phyloP scores from a whole-genome alignment of 164 flowering plant genomes.

The Chimonanthus salicifolius region DNA sequence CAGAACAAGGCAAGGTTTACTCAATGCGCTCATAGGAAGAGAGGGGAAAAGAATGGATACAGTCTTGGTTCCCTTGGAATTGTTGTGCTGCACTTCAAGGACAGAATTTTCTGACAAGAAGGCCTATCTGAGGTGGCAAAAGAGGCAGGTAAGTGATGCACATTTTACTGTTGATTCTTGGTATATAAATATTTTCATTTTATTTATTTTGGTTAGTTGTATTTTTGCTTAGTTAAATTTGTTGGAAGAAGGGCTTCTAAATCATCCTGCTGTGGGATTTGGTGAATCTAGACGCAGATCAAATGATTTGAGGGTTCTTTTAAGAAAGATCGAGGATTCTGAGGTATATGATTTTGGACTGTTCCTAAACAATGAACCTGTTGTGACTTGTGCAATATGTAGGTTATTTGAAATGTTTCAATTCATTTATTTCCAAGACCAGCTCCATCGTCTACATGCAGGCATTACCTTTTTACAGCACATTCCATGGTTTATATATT shows the following conservation, averaged over 20 bases:
- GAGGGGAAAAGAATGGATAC: slow-evolving; percentile 97
- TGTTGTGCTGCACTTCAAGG: slow-evolving; percentile 79
- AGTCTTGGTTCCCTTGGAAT: slow-evolving; percentile 83
- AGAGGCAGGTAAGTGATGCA: slow-evolving; percentile 70
- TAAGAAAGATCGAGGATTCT: slow-evolving; percentile 90
- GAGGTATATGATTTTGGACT: slow-evolving; percentile 48
- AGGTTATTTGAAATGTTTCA: not conserved
- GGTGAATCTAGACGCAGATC: slow-evolving; percentile 80
- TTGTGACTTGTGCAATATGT: not conserved
- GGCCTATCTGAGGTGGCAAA: slow-evolving; percentile 89
- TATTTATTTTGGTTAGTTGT: not conserved
- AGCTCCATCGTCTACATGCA: not conserved
- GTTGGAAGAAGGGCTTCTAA: slow-evolving; percentile 92
- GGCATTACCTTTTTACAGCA: not conserved
- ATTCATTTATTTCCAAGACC: not conserved
- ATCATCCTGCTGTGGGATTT: slow-evolving; percentile 88
- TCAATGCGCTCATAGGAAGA: slow-evolving; percentile 83
- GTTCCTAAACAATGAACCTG: not conserved
- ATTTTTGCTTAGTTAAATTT: slow-evolving; percentile 63
- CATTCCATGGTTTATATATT: not conserved
- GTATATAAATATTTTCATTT: not conserved
- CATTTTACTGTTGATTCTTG: slow-evolving; percentile 6
- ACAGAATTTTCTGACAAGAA: slow-evolving; percentile 94
- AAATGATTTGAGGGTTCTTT: slow-evolving; percentile 64
- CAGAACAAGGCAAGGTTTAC: slow-evolving; percentile 86